These are phyloP conservation scores for Aureobasidium leucospermi DNA, from an alignment of 2,329 filamentous ascomycete species.

Conservation along the genomic window DNA sequence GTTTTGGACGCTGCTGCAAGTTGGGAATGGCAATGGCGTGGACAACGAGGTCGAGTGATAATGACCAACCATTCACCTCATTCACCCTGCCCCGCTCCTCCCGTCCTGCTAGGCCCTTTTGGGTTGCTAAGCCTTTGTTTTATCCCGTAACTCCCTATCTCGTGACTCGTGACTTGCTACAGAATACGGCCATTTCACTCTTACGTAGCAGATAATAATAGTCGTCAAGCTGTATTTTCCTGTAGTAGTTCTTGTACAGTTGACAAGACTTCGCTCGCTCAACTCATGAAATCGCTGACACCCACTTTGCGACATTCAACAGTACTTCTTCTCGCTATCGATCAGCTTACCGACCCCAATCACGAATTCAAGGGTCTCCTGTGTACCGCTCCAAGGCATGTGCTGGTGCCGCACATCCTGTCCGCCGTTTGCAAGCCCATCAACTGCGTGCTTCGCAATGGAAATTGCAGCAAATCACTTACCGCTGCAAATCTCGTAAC, in stretches of 20 bases:
- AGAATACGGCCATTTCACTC: background rate
- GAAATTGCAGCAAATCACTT: conserved; percentile 2
- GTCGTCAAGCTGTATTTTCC: background rate
- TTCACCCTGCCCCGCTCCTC: conserved; percentile 2
- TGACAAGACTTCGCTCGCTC: too few relatives aligned
- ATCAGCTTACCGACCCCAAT: background rate
- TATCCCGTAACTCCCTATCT: background rate
- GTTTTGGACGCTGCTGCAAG: background rate
- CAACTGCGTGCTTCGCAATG: background rate
- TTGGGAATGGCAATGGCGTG: conserved; percentile 6
- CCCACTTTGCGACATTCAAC: background rate
- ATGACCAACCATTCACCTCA: background rate
- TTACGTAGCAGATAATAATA: too few relatives aligned
- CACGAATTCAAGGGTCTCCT: background rate
- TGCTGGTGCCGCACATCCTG: background rate
- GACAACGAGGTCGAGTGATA: conserved; percentile 7
- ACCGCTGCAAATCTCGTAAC: background rate
- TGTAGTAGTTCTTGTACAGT: background rate
- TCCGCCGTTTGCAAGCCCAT: background rate
- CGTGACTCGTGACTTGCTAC: conserved; percentile 2
- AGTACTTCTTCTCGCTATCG: background rate
- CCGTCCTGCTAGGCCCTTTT: background rate
- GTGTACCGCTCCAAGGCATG: background rate
- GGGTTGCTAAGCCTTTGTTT: background rate
- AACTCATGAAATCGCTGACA: background rate